These are phyloP conservation scores for Hygrophila difformis DNA, from an alignment of 257 asterid species.

Conservation along the genomic window DNA sequence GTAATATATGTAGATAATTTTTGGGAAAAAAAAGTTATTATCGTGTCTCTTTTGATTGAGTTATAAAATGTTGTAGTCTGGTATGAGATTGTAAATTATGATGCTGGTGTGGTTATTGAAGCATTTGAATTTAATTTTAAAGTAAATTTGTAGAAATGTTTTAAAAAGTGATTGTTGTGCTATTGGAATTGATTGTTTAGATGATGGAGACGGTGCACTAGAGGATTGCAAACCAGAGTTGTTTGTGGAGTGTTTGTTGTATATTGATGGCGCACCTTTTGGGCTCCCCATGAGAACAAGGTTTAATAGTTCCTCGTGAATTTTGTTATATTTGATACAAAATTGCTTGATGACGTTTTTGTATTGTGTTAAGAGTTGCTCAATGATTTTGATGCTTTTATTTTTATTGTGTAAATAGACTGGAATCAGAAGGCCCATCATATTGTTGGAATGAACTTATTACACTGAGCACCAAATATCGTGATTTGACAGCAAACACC, in stretches of 20 bases:
- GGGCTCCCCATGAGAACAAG: conserved; percentile 97
- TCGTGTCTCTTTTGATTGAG: too few species aligned
- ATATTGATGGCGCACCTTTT: conserved; percentile 91
- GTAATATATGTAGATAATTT: too few species aligned
- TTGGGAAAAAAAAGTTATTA: too few species aligned
- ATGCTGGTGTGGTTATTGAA: too few species aligned
- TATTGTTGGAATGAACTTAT: conserved; percentile 91
- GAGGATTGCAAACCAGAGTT: conserved; percentile 79
- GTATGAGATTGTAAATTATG: too few species aligned
- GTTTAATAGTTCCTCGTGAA: conserved; percentile 26
- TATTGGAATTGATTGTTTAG: conserved; percentile 23
- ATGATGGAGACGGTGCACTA: conserved; percentile 39
- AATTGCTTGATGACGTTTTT: neutral
- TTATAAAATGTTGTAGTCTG: too few species aligned
- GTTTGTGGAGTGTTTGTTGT: conserved; percentile 73
- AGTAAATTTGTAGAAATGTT: too few species aligned
- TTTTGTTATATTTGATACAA: neutral
- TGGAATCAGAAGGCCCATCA: conserved; percentile 74
- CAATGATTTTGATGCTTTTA: too few species aligned
- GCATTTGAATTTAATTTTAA: too few species aligned
- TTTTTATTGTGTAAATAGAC: conserved; percentile 31
- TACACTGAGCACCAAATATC: conserved; percentile 86
- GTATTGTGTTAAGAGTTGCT: too few species aligned
- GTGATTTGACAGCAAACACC: conserved; percentile 88
- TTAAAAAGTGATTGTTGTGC: too few species aligned